Conservation (phyloP, 140 eudicot species). For the Flaveria floridana region DNA sequence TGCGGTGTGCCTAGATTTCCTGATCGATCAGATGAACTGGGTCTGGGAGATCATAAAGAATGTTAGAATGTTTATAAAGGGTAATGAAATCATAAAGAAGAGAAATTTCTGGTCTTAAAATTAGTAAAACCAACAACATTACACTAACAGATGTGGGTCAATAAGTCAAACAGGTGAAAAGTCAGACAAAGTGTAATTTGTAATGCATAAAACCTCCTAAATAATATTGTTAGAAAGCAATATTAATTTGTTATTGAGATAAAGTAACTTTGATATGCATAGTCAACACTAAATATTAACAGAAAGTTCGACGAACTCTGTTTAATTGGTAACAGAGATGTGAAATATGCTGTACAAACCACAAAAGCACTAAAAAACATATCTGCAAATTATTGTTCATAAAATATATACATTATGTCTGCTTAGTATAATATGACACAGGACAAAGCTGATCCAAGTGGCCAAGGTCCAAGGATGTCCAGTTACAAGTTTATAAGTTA, state of each 20-base stretch:
- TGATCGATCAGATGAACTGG: conserved; percentile 56
- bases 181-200: not conserved
- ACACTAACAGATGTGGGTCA: not conserved
- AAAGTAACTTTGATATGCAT: not conserved
- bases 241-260: not conserved
- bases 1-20: conserved; percentile 39
- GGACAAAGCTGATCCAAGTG: not conserved
- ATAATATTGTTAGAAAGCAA: not conserved
- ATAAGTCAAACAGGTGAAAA: not conserved
- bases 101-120: not conserved
- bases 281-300: not conserved
- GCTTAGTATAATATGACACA: not conserved
- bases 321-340: not conserved
- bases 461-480: too few species aligned
- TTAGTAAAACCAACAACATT: not conserved
- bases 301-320: not conserved
- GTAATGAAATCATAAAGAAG: conserved; percentile 4
- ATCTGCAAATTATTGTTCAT: not conserved
- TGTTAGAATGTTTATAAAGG: not conserved
- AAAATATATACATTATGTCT: not conserved
- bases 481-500: too few species aligned
- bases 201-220: conserved; percentile 1
- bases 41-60: conserved; percentile 37
- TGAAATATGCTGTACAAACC: not conserved
- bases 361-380: not conserved